Evolutionary conservation across 2,329 filamentous ascomycete genomes (phyloP).

Genomic region (Diatrype stigma): DNA sequence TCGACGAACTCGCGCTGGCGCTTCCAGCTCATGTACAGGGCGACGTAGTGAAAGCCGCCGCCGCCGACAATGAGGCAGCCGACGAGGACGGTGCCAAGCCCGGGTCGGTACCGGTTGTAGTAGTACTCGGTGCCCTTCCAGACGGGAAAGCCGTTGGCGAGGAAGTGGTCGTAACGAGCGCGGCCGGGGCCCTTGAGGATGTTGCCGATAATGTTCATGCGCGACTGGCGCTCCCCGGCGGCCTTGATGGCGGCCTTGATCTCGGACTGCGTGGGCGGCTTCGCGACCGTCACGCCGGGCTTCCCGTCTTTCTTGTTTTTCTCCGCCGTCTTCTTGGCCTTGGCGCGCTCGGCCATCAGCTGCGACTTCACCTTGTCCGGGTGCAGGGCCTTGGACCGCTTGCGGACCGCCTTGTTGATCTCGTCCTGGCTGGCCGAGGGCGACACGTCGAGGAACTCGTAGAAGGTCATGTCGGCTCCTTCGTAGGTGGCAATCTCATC

Average conservation of each 20-base stretch:
- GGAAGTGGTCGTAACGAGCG: constrained; percentile 91
- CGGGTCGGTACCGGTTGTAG: constrained; percentile 89
- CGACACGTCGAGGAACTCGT: constrained; percentile 82
- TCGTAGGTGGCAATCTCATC: constrained; percentile 78
- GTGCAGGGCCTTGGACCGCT: constrained; percentile 77
- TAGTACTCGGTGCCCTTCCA: constrained; percentile 99
- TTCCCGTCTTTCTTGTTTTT: constrained; percentile 50
- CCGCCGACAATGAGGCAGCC: constrained; percentile 80
- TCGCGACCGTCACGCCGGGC: constrained; percentile 61
- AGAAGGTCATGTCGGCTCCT: constrained; percentile 80
- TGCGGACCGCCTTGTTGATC: constrained; percentile 90
- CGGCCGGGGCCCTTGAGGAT: constrained; percentile 78
- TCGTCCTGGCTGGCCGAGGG: constrained; percentile 75
- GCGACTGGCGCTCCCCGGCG: constrained; percentile 77
- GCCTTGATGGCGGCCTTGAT: constrained; percentile 74
- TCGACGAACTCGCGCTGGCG: constrained; percentile 88
- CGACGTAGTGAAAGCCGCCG: constrained; percentile 81
- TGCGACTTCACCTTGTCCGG: constrained; percentile 93
- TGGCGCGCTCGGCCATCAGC: constrained; percentile 66
- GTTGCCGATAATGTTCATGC: constrained; percentile 78
- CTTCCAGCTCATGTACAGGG: constrained; percentile 81
- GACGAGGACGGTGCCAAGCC: constrained; percentile 75
- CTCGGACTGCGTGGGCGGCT: constrained; percentile 69
- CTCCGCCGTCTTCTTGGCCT: constrained; percentile 47
- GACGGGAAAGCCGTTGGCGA: constrained; percentile 85